Conservation (phyloP, 2,329 filamentous ascomycete species). For the Ascochyta lentis region DNA sequence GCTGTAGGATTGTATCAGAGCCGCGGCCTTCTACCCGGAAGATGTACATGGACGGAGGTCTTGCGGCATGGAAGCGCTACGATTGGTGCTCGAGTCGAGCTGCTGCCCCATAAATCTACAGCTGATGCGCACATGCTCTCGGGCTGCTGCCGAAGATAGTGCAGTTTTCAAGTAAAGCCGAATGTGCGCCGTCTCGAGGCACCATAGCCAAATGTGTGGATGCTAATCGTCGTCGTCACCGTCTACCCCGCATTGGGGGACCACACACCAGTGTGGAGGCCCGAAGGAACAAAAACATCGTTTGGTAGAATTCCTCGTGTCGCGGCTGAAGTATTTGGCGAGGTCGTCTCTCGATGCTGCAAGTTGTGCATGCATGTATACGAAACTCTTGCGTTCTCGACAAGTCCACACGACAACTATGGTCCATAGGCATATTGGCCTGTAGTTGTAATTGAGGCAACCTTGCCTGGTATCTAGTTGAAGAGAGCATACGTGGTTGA, state of each 20-base stretch:
- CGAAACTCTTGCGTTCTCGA: not conserved
- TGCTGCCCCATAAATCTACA: no score
- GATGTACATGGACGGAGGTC: constrained; percentile 1
- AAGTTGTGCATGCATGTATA: not conserved
- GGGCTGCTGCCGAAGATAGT: not conserved
- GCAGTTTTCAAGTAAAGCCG: not conserved
- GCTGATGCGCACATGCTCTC: not conserved
- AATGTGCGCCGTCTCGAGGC: constrained; percentile 34
- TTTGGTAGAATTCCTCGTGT: constrained; percentile 1
- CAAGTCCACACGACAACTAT: not conserved
- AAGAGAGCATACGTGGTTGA: not conserved
- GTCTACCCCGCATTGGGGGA: constrained; percentile 8
- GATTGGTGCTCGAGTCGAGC: constrained; percentile 20
- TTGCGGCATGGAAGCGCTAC: constrained; percentile 1
- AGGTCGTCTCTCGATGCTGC: not conserved
- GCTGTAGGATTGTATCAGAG: not conserved
- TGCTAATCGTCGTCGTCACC: constrained; percentile 1
- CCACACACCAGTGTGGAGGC: not conserved
- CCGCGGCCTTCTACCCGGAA: constrained; percentile 13
- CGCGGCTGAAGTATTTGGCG: constrained; percentile 1
- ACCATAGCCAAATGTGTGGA: not conserved
- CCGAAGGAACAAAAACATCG: not conserved
- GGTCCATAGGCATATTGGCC: not conserved
- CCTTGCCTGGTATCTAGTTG: not conserved
- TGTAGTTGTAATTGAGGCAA: not conserved